These are phyloP conservation scores for Aspergillus awamori DNA, from an alignment of 2,329 filamentous ascomycete genomes.

Conservation along the genomic window DNA sequence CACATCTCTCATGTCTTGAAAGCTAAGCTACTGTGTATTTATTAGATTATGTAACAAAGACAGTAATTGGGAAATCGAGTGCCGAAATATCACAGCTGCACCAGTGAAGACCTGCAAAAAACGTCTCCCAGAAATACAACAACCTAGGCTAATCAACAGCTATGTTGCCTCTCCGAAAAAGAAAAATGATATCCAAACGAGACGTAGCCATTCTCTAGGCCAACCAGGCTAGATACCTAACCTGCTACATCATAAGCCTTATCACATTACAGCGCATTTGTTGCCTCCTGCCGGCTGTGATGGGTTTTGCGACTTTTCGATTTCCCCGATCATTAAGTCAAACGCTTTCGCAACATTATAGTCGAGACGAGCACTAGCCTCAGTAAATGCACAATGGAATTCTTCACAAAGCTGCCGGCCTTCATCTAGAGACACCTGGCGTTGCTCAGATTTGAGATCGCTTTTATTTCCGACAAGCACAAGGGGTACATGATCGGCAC, in stretches of 20 bases:
- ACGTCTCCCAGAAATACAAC: not conserved
- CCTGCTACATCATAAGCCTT: not conserved
- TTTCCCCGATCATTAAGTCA: conserved; percentile 89
- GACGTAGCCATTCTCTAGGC: not conserved
- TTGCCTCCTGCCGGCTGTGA: conserved; percentile 76
- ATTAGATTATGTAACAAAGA: not conserved
- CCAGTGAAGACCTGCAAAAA: not conserved
- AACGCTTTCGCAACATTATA: conserved; percentile 93
- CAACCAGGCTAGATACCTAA: not conserved
- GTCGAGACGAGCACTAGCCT: conserved; percentile 91
- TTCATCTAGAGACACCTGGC: conserved; percentile 84
- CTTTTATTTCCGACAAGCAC: conserved; percentile 97
- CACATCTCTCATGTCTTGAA: not conserved
- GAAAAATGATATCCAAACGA: not conserved
- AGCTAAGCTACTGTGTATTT: not conserved
- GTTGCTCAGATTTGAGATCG: conserved; percentile 87
- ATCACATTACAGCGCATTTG: conserved; percentile 86
- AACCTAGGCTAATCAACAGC: not conserved
- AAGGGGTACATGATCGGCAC: conserved; percentile 87
- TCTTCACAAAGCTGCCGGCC: conserved; percentile 83
- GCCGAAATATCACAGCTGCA: not conserved
- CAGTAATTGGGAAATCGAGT: not conserved
- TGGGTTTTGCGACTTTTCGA: conserved; percentile 92
- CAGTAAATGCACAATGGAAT: conserved; percentile 90
- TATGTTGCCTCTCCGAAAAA: not conserved